phyloP scores from a whole-genome alignment of 1,284 basidiomycete genomes.

The Exobasidium cylindrosporum region DNA sequence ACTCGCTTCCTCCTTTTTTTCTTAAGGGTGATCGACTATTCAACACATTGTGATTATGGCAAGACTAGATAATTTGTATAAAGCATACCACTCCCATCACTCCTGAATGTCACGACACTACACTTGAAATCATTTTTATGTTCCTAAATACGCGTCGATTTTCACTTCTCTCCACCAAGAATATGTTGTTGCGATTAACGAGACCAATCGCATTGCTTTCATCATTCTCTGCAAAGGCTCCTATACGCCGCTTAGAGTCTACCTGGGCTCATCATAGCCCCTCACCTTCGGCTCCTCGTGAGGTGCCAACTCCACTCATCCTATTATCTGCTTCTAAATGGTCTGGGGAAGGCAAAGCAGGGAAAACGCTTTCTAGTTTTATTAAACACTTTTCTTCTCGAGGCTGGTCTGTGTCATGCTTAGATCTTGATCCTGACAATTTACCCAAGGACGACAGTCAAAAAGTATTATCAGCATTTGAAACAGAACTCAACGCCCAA shows the following conservation, averaged over 20 bases:
- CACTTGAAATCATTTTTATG: too few relatives aligned
- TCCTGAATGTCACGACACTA: too few relatives aligned
- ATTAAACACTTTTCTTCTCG: conserved; percentile 23
- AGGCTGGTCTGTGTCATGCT: conserved; percentile 33
- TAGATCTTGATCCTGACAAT: conserved; percentile 42
- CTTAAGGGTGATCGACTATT: conserved; percentile 34
- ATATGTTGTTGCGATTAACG: neutral
- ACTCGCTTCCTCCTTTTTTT: neutral
- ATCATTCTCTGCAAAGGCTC: neutral
- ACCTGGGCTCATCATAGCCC: conserved; percentile 16
- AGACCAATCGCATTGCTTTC: neutral
- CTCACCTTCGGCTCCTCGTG: conserved; percentile 17
- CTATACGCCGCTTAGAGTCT: conserved; percentile 10
- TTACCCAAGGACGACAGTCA: neutral
- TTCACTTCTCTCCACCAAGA: too few relatives aligned
- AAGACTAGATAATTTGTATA: too few relatives aligned
- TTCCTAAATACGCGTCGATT: too few relatives aligned
- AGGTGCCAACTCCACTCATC: conserved; percentile 48
- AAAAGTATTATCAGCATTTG: neutral
- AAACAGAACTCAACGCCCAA: neutral
- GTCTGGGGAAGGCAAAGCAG: neutral
- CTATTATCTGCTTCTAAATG: conserved; percentile 26
- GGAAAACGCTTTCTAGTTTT: conserved; percentile 10
- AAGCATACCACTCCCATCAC: too few relatives aligned
- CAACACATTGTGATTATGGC: conserved; percentile 27